Evolutionary conservation across 768 basidiomycete species (phyloP).

Genomic region (Cystobasidium tubakii): DNA sequence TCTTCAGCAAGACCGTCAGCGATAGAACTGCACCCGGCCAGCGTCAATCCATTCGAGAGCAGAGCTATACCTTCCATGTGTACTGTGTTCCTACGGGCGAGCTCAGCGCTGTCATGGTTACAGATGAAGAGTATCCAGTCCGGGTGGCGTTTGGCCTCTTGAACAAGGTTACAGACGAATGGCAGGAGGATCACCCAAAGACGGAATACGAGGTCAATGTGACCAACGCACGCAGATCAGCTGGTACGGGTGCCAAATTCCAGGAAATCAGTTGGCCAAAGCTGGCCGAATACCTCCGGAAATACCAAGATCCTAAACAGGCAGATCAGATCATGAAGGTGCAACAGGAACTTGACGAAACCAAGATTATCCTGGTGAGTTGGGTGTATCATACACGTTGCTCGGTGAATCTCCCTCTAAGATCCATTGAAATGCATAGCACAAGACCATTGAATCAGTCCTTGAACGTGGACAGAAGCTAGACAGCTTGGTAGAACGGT

Average conservation of each 20-base stretch:
- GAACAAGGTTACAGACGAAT: conserved; percentile 88
- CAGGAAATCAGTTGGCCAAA: conserved; percentile 65
- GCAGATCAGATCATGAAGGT: conserved; percentile 98
- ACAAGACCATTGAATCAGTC: conserved; percentile 98
- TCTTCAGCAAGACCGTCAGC: conserved; percentile 81
- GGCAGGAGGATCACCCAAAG: conserved; percentile 70
- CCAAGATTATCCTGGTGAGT: conserved; percentile 91
- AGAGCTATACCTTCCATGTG: conserved; percentile 84
- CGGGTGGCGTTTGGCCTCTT: conserved; percentile 93
- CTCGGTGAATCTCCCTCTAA: background rate
- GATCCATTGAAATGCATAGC: conserved; percentile 54
- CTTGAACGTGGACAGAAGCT: conserved; percentile 92
- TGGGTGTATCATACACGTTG: too few species aligned
- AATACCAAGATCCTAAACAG: conserved; percentile 94
- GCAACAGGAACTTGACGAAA: conserved; percentile 96
- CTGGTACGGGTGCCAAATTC: conserved; percentile 48
- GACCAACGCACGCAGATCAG: conserved; percentile 30
- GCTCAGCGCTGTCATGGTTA: conserved; percentile 64
- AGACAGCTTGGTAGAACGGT: conserved; percentile 88
- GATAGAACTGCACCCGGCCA: conserved; percentile 67
- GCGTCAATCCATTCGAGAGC: conserved; percentile 89
- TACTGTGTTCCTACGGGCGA: conserved; percentile 84
- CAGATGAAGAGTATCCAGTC: conserved; percentile 92
- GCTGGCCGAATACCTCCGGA: conserved; percentile 68
- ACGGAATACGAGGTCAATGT: conserved; percentile 54